phyloP scores from a whole-genome alignment of 208 protist genomes.

The Trypanosoma grayi region DNA sequence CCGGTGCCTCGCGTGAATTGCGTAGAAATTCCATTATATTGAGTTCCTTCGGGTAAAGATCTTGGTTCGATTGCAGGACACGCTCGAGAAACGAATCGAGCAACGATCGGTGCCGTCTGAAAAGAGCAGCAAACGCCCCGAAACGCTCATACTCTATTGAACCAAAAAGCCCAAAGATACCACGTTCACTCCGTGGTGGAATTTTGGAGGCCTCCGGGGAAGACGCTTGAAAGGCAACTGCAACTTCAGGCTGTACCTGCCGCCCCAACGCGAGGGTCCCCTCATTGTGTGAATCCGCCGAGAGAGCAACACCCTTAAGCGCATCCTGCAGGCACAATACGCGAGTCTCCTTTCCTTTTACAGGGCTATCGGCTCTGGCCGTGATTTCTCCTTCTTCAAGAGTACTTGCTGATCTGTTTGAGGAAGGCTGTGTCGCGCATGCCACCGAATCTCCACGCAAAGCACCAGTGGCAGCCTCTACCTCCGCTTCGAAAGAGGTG shows the following conservation, averaged over 20 bases:
- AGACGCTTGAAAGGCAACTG: not conserved
- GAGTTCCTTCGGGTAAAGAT: conserved; percentile 11
- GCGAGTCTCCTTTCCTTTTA: too few species aligned
- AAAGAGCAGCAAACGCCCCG: conserved; percentile 45
- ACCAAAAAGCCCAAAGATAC: conserved; percentile 71
- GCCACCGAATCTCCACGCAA: too few species aligned
- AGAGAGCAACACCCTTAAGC: not conserved
- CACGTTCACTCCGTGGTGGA: conserved; percentile 1
- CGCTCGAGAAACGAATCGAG: conserved; percentile 37
- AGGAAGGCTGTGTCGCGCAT: too few species aligned
- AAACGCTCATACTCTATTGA: conserved; percentile 55
- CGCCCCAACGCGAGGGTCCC: not conserved
- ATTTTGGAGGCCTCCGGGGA: not conserved
- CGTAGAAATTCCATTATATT: conserved; percentile 20
- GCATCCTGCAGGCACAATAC: not conserved
- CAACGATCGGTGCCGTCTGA: conserved; percentile 28
- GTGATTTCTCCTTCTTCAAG: too few species aligned
- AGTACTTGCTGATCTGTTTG: too few species aligned
- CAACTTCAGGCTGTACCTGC: not conserved
- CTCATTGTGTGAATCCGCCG: not conserved
- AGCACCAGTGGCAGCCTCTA: not conserved
- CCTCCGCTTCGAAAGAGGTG: not conserved
- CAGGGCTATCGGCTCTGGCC: too few species aligned
- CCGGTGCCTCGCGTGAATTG: not conserved
- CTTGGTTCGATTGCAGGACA: conserved; percentile 2